Conservation (phyloP, 2,329 filamentous ascomycete genomes). For the Penicillium sp. region DNA sequence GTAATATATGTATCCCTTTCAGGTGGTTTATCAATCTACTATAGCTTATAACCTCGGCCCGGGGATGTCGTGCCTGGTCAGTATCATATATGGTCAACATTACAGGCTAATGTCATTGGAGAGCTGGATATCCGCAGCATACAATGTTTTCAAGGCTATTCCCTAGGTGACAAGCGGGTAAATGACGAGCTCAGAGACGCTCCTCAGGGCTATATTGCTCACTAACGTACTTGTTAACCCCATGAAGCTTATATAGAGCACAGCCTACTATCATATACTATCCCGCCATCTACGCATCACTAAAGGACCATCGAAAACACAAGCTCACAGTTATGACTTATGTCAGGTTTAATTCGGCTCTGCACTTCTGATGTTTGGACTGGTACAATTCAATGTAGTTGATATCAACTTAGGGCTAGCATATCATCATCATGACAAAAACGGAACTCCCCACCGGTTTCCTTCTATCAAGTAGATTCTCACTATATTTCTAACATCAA, state of each 20-base stretch:
- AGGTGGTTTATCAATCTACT: too few relatives aligned
- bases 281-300: too few relatives aligned
- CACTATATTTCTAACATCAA: neutral
- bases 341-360: neutral
- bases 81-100: neutral
- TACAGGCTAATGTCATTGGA: neutral
- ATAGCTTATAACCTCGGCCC: neutral
- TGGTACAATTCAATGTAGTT: too few relatives aligned
- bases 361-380: too few relatives aligned
- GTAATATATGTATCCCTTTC: too few relatives aligned
- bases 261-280: too few relatives aligned
- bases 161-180: neutral
- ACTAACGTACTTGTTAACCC: too few relatives aligned
- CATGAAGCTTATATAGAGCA: too few relatives aligned
- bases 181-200: constrained; percentile 38
- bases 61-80: neutral
- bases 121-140: too few relatives aligned
- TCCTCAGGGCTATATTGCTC: too few relatives aligned
- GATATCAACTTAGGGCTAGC: constrained; percentile 3
- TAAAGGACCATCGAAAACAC: too few relatives aligned
- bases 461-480: neutral
- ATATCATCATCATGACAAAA: constrained; percentile 16
- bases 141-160: neutral
- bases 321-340: neutral
- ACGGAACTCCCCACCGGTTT: constrained; percentile 6